Evolutionary conservation across 345 rosid species (phyloP).

Genomic region (Aurinia saxatilis): DNA sequence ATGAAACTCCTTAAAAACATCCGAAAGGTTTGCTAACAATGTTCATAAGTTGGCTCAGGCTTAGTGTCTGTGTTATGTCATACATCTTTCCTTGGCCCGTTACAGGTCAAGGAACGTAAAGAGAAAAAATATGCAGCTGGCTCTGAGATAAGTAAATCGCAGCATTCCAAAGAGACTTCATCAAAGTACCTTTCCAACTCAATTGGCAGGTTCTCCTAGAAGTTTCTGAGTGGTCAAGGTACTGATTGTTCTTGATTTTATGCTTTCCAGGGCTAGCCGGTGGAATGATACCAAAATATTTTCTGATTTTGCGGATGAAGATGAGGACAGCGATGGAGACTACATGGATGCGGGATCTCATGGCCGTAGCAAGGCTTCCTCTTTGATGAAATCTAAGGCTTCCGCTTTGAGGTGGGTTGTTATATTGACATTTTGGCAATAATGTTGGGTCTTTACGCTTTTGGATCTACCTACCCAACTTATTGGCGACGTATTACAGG

Average conservation of each 20-base stretch:
- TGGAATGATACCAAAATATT: constrained; percentile 97
- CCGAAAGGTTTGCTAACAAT: constrained; percentile 58
- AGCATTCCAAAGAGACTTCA: constrained; percentile 62
- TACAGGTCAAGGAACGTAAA: constrained; percentile 70
- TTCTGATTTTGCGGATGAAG: constrained; percentile 74
- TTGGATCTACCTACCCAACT: background rate
- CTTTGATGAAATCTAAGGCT: too few species aligned
- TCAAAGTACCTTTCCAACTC: constrained; percentile 50
- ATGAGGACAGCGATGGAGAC: constrained; percentile 47
- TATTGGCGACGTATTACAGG: constrained; percentile 28
- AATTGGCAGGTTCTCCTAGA: background rate
- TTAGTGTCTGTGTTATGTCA: background rate
- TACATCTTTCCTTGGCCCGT: constrained; percentile 19
- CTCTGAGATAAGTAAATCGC: constrained; percentile 67
- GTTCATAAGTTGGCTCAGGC: constrained; percentile 2
- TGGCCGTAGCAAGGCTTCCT: constrained; percentile 39
- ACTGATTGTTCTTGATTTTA: background rate
- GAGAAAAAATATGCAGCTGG: too few species aligned
- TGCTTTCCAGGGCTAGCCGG: constrained; percentile 58
- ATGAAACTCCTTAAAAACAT: constrained; percentile 90
- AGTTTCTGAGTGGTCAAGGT: constrained; percentile 1
- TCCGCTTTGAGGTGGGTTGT: constrained; percentile 44
- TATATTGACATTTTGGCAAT: background rate
- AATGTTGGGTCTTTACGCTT: too few species aligned
- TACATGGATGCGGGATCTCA: constrained; percentile 42